Percentiles rank a stretch among this genome's conserved stretches.
These are phyloP conservation scores for Trifolium pratense DNA, from an alignment of 306 rosid genomes.

Conservation along the genomic window DNA sequence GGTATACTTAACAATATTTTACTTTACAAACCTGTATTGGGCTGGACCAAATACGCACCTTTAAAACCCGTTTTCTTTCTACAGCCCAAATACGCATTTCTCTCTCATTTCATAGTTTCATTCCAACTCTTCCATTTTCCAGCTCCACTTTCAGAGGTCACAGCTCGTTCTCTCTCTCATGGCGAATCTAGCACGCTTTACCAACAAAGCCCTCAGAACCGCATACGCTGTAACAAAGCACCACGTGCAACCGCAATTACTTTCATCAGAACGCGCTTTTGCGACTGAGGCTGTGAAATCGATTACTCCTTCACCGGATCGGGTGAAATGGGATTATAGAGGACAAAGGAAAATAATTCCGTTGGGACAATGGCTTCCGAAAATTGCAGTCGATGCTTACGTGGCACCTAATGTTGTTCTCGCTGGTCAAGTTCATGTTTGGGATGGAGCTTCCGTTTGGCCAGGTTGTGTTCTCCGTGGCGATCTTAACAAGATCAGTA, in stretches of 20 bases:
- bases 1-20: neutral
- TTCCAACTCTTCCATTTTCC: neutral
- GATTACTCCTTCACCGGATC: conserved; percentile 70
- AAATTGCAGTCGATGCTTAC: conserved; percentile 93
- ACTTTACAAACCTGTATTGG: no score
- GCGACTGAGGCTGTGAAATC: conserved; percentile 62
- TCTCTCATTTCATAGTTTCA: neutral
- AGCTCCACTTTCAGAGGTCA: conserved; percentile 11
- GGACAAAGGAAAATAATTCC: conserved; percentile 95
- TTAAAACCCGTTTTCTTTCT: neutral
- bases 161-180: conserved; percentile 24
- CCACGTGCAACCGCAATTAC: conserved; percentile 27
- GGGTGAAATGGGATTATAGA: conserved; percentile 96
- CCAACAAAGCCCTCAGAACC: conserved; percentile 65
- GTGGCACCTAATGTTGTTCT: conserved; percentile 98
- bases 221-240: conserved; percentile 39
- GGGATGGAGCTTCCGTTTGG: conserved; percentile 97
- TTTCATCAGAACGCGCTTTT: conserved; percentile 51
- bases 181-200: conserved; percentile 81
- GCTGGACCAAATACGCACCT: neutral
- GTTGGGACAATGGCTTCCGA: conserved; percentile 93
- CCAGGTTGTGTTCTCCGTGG: conserved; percentile 93
- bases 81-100: neutral
- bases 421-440: conserved; percentile 92
- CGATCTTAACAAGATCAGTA: conserved; percentile 91